These are phyloP conservation scores for Metschnikowia gelsemii DNA, from an alignment of 805 yeast species.

Conservation along the genomic window DNA sequence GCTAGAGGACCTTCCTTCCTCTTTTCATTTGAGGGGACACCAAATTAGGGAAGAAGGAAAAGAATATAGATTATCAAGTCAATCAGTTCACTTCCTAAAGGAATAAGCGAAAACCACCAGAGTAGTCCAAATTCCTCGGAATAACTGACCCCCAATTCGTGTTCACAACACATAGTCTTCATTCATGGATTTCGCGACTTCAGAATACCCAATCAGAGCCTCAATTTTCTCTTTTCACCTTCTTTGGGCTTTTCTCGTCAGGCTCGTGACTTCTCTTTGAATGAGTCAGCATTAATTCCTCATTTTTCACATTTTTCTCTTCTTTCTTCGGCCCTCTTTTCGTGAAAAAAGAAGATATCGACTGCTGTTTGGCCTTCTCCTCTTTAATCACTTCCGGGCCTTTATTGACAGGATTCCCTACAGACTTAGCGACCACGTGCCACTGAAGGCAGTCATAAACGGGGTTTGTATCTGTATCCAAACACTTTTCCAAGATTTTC, in stretches of 20 bases:
- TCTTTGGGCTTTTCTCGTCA: neutral
- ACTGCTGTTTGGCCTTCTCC: slow-evolving; percentile 23
- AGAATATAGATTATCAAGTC: no score
- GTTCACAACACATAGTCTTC: no score
- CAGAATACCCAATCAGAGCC: neutral
- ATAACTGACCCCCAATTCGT: neutral
- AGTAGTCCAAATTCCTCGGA: no score
- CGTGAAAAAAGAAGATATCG: slow-evolving; percentile 17
- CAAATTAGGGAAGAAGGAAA: no score
- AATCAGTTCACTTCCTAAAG: no score
- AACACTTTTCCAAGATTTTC: slow-evolving; percentile 35
- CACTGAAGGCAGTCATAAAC: slow-evolving; percentile 44
- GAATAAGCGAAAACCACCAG: no score
- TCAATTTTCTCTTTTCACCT: neutral
- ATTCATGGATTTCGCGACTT: no score
- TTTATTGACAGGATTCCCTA: slow-evolving; percentile 60
- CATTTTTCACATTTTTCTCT: neutral
- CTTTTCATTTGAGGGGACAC: no score
- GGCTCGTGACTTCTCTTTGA: neutral
- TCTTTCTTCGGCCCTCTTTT: neutral
- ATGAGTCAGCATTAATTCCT: neutral
- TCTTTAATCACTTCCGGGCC: slow-evolving; percentile 33
- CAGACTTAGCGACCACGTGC: slow-evolving; percentile 57
- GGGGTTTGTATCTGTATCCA: slow-evolving; percentile 35
- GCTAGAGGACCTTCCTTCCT: no score